phyloP scores from a whole-genome alignment of 2,329 filamentous ascomycete species.

The Colletotrichum tamarilloi region DNA sequence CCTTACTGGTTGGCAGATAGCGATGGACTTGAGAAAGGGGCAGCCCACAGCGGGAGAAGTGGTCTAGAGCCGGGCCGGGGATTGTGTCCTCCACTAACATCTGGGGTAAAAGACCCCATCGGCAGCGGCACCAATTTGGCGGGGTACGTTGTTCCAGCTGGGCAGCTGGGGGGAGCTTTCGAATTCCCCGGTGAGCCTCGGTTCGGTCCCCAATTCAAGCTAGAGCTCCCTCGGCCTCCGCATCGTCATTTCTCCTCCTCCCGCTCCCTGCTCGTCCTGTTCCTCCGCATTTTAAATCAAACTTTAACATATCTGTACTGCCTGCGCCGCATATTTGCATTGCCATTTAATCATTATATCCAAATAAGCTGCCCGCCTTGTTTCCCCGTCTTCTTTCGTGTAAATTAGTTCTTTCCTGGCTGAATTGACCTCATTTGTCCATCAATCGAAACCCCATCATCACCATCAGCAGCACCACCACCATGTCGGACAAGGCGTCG shows the following conservation, averaged over 20 bases:
- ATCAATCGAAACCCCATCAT: background rate
- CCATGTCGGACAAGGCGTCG: slow-evolving; percentile 46
- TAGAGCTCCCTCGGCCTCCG: slow-evolving; percentile 13
- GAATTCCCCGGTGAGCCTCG: slow-evolving; percentile 22
- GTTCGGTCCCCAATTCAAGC: background rate
- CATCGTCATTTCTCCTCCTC: background rate
- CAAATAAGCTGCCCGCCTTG: background rate
- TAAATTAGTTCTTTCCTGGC: background rate
- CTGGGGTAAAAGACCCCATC: slow-evolving; percentile 23
- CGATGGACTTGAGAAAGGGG: background rate
- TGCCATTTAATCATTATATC: background rate
- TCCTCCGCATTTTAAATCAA: background rate
- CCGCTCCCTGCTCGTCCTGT: too few relatives aligned
- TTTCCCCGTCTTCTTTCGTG: background rate
- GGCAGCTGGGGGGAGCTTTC: background rate
- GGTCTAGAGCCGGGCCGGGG: background rate
- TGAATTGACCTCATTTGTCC: background rate
- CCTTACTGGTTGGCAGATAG: background rate
- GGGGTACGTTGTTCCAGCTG: background rate
- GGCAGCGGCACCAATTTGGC: slow-evolving; percentile 8
- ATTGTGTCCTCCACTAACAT: slow-evolving; percentile 16
- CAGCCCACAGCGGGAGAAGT: background rate
- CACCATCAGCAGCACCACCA: background rate
- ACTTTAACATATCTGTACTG: background rate
- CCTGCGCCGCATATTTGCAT: background rate